phyloP scores from a whole-genome alignment of 2,329 filamentous ascomycete genomes.

The Cercospora sojina region DNA sequence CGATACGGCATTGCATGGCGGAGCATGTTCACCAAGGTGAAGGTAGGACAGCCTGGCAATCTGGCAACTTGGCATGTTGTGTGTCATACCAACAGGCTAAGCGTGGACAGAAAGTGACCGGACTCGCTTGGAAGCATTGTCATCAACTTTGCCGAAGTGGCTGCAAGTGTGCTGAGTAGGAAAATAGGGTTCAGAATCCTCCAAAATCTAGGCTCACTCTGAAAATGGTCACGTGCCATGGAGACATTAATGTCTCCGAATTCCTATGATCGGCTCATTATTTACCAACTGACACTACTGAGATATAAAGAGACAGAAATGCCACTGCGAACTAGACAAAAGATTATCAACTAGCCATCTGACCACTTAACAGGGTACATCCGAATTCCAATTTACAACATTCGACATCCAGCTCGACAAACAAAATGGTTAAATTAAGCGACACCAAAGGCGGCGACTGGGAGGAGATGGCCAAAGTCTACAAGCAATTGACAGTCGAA shows the following conservation, averaged over 20 bases:
- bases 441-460: slow-evolving; percentile 30
- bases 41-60: not conserved
- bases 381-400: not conserved
- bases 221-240: not conserved
- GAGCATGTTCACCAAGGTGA: not conserved
- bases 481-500: slow-evolving; percentile 25
- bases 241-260: slow-evolving; percentile 2
- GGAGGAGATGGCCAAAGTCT: slow-evolving; percentile 27
- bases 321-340: not conserved
- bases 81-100: not conserved
- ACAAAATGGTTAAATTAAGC: slow-evolving; percentile 1
- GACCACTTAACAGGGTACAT: not conserved
- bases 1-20: not conserved
- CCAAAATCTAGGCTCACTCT: not conserved
- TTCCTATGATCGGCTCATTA: not conserved
- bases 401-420: not conserved
- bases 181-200: not conserved
- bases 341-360: not conserved
- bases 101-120: not conserved
- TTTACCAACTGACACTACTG: not conserved
- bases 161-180: not conserved
- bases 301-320: not conserved
- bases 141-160: not conserved
- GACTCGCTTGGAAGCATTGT: not conserved
- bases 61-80: not conserved